Conservation (phyloP, 2,329 filamentous ascomycete genomes). For the Diaporthe citrichinensis region DNA sequence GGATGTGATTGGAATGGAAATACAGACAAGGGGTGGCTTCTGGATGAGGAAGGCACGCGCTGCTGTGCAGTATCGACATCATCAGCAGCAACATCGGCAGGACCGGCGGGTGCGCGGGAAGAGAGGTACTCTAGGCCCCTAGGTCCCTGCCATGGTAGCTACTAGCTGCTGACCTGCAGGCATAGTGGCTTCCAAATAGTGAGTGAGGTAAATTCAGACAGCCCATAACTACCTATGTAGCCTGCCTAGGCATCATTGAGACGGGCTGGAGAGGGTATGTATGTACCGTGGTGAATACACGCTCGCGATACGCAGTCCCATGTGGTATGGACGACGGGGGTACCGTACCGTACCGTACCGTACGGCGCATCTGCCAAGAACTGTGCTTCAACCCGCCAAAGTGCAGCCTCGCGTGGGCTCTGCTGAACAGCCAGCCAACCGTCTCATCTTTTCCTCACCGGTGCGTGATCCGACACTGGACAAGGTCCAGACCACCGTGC, state of each 20-base stretch:
- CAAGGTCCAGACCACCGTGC: constrained; percentile 15
- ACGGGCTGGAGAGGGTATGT: background rate
- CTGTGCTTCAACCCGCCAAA: constrained; percentile 20
- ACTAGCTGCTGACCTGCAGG: constrained; percentile 21
- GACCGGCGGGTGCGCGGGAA: background rate
- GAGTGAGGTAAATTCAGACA: constrained; percentile 1
- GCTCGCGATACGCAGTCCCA: background rate
- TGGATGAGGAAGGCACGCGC: constrained; percentile 28
- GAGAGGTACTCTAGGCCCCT: background rate
- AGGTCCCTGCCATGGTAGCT: background rate
- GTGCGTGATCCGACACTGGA: constrained; percentile 29
- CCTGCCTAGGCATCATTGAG: background rate
- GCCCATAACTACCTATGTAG: background rate
- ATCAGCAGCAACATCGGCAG: constrained; percentile 9
- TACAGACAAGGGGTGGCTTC: constrained; percentile 15
- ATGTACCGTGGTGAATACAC: background rate
- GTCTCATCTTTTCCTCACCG: constrained; percentile 31
- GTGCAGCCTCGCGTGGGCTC: constrained; percentile 20
- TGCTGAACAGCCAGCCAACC: constrained; percentile 17
- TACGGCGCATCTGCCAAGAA: constrained; percentile 23
- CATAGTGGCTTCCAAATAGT: constrained; percentile 10
- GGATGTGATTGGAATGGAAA: constrained; percentile 22
- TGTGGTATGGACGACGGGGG: background rate
- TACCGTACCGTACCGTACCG: constrained; percentile 3
- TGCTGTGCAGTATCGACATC: constrained; percentile 24